Evolutionary conservation across 495 filamentous ascomycete genomes (phyloP), one percentile per base, ranked within the genome.

Genomic region (Cercophora samala): DNA sequence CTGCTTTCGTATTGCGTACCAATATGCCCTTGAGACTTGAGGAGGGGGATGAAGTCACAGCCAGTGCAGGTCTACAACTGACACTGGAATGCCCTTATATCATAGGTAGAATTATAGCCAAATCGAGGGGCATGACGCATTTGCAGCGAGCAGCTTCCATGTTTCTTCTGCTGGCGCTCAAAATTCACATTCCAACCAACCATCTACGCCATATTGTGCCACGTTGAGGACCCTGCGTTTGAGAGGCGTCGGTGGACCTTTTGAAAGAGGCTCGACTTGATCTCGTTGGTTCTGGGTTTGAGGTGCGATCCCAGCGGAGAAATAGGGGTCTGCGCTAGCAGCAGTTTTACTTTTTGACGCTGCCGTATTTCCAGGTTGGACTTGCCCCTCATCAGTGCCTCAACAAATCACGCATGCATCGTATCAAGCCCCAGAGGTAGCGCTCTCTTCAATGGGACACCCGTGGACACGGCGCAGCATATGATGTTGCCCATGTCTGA

Each of bases 121-220:
- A 8, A 29, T 8, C 26, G 26, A 29, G 26, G 26, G 26, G 26
- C n/a, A 62, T 62, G 60, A 62, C 60, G 60, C 60, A 29, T 62
- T 37, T 37, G 29, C 17, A 8, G 26, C 60, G 29, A 62, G 60
- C 23, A 29, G 37, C 37, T 46, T 46, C n/a, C n/a, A n/a, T n/a
- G 37, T 46, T 56, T 56, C 53, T 56, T 37, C 17, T 21, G 6
- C 22, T 8, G 19, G 24, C 24, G 4, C 26, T 21, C 29, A 26
- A 25, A 29, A n/a, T 18, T 9, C n/a, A 25, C 17, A 21, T 46
- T 29, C 25, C 24, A 46, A 54, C 66, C 66, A 68, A 68, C 62
- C 66, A 68, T 56, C 42, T 68, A 58, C 22, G 52, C 58, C 46
- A 61, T 26, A 21, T 55, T 19, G 62, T 23, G 62, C 55, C 66